Conservation (phyloP, 306 rosid species). For the Fragaria vesca region DNA sequence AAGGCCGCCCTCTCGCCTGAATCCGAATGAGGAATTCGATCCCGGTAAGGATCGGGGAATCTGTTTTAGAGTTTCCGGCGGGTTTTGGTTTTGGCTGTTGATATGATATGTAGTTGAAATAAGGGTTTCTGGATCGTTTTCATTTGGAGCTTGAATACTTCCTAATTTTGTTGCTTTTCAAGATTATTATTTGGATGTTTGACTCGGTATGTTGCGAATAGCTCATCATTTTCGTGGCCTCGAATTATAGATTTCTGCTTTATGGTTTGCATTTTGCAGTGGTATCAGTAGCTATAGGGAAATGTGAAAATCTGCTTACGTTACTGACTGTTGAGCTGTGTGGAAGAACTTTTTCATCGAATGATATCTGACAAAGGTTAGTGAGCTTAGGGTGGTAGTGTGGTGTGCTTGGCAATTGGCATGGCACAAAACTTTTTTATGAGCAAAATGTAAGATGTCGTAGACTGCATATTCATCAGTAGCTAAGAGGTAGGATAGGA, state of each 20-base stretch:
- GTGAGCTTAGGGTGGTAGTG: not conserved
- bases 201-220: constrained; percentile 4
- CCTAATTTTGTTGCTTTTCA: constrained; percentile 1
- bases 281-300: not conserved
- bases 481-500: not conserved
- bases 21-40: constrained; percentile 40
- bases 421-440: not conserved
- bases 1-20: constrained; percentile 33
- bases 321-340: not conserved
- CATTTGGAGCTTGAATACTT: constrained; percentile 15
- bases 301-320: not conserved
- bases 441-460: no score
- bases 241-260: not conserved
- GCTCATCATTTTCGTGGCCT: constrained; percentile 3
- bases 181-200: not conserved
- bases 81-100: constrained; percentile 18
- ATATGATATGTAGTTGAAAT: constrained; percentile 33
- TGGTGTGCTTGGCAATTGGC: not conserved
- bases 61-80: constrained; percentile 6
- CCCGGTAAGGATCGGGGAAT: constrained; percentile 27
- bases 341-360: not conserved
- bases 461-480: not conserved
- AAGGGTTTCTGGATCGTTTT: constrained; percentile 22
- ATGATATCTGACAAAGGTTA: not conserved
- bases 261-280: not conserved